These are phyloP conservation scores for Peronosclerospora sorghi DNA, from an alignment of 352 stramenopile genomes.

Conservation along the genomic window DNA sequence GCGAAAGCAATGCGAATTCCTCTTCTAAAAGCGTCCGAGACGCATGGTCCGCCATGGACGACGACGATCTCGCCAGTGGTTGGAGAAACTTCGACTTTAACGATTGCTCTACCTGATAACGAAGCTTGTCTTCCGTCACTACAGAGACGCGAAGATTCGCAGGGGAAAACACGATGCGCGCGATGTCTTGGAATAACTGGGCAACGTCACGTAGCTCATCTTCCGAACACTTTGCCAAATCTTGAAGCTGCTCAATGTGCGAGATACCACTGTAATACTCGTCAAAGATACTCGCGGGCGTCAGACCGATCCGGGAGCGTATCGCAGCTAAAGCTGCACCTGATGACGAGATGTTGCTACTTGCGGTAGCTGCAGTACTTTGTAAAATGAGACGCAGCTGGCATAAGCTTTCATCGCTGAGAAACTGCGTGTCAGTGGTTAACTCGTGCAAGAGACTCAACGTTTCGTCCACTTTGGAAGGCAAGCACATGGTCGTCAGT, in stretches of 20 bases:
- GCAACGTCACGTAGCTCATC: slow-evolving; percentile 50
- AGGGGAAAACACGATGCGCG: slow-evolving; percentile 39
- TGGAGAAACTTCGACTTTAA: slow-evolving; percentile 38
- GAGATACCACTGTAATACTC: slow-evolving; percentile 65
- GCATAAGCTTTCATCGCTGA: slow-evolving; percentile 50
- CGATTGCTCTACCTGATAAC: slow-evolving; percentile 32
- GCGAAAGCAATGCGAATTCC: slow-evolving; percentile 11
- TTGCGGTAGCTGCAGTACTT: slow-evolving; percentile 54
- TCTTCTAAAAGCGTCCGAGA: slow-evolving; percentile 11
- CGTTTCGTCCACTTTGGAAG: slow-evolving; percentile 60
- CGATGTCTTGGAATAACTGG: slow-evolving; percentile 44
- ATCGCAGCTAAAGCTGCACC: slow-evolving; percentile 48
- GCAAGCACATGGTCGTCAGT: slow-evolving; percentile 55
- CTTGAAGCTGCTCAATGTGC: slow-evolving; percentile 65
- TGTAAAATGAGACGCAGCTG: slow-evolving; percentile 68
- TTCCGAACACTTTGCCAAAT: slow-evolving; percentile 57
- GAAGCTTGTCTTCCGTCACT: slow-evolving; percentile 65
- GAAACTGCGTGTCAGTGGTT: slow-evolving; percentile 67
- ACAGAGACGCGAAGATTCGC: slow-evolving; percentile 51
- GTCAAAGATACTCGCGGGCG: slow-evolving; percentile 36
- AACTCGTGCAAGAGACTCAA: slow-evolving; percentile 46
- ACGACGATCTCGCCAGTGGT: slow-evolving; percentile 21
- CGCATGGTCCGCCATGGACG: slow-evolving; percentile 6
- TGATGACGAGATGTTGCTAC: slow-evolving; percentile 57
- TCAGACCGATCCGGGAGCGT: slow-evolving; percentile 49